Conservation (phyloP, 768 basidiomycete genomes). For the Kwoniella sp. region DNA sequence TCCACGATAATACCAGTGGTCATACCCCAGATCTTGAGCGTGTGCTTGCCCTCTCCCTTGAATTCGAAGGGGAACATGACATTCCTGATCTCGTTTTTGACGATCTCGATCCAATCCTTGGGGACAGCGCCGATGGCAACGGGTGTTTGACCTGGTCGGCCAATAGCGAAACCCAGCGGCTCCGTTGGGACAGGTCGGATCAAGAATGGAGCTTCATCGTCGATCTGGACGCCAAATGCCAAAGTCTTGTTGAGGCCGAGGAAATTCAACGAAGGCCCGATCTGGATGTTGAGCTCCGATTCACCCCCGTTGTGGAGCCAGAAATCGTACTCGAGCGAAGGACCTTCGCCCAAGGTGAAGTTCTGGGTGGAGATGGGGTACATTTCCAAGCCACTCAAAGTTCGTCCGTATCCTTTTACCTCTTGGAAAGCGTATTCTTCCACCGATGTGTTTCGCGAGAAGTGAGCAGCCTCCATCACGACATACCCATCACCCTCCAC, state of each 20-base stretch:
- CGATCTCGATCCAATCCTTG: conserved; percentile 46
- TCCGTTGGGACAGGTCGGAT: conserved; percentile 38
- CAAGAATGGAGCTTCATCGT: conserved; percentile 25
- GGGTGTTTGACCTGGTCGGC: conserved; percentile 6
- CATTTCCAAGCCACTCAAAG: conserved; percentile 66
- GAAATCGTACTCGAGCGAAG: conserved; percentile 64
- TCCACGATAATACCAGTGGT: conserved; percentile 47
- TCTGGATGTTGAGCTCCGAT: conserved; percentile 36
- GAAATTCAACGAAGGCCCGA: conserved; percentile 46
- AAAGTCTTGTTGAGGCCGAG: conserved; percentile 28
- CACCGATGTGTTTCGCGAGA: conserved; percentile 61
- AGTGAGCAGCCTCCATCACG: conserved; percentile 70
- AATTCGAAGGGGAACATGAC: conserved; percentile 24
- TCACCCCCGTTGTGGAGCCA: conserved; percentile 26
- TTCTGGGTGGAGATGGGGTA: conserved; percentile 64
- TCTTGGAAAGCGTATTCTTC: conserved; percentile 65
- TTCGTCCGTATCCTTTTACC: conserved; percentile 66
- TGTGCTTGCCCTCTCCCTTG: conserved; percentile 29
- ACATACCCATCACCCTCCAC: conserved; percentile 68
- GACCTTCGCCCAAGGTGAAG: conserved; percentile 67
- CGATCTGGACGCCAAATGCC: conserved; percentile 44
- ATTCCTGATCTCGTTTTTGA: conserved; percentile 40
- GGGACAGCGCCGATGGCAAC: conserved; percentile 39
- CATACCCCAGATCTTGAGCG: conserved; percentile 43
- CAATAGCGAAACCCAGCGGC: conserved; percentile 8